These are phyloP conservation scores for Cercospora sesami DNA, from an alignment of 2,329 filamentous ascomycete genomes.

Conservation along the genomic window DNA sequence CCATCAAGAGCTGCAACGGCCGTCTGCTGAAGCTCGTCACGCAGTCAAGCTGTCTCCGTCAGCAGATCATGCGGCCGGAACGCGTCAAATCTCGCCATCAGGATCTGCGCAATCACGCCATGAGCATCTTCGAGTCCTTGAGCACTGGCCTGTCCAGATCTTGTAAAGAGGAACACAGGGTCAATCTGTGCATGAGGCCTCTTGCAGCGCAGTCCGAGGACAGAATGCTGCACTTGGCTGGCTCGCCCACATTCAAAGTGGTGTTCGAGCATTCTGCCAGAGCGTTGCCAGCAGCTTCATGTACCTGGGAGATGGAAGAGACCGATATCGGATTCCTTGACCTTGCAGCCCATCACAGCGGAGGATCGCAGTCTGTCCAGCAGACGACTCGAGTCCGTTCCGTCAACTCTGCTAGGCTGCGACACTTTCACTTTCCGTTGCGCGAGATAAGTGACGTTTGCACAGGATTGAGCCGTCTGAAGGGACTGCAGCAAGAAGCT, in stretches of 20 bases:
- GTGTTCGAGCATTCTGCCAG: not conserved
- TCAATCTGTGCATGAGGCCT: not conserved
- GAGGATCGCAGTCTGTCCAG: not conserved
- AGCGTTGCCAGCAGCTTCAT: not conserved
- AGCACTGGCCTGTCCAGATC: not conserved
- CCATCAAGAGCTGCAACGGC: not conserved
- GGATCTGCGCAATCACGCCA: not conserved
- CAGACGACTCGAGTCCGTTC: not conserved
- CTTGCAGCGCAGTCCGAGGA: not conserved
- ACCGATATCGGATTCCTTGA: not conserved
- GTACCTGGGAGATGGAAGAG: not conserved
- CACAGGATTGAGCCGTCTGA: not conserved
- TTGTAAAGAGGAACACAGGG: not conserved
- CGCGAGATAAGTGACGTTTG: not conserved
- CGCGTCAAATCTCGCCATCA: not conserved
- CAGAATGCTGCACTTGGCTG: not conserved
- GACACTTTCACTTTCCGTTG: not conserved
- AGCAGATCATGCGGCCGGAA: not conserved
- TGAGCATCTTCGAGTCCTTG: not conserved
- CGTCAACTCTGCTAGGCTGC: not conserved
- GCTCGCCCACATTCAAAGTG: not conserved
- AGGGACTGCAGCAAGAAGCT: not conserved
- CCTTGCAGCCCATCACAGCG: not conserved
- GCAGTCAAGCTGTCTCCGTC: not conserved
- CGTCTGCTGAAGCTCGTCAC: not conserved